Conservation (phyloP, 176 grass and related monocot species). For the Pharus latifolius region DNA sequence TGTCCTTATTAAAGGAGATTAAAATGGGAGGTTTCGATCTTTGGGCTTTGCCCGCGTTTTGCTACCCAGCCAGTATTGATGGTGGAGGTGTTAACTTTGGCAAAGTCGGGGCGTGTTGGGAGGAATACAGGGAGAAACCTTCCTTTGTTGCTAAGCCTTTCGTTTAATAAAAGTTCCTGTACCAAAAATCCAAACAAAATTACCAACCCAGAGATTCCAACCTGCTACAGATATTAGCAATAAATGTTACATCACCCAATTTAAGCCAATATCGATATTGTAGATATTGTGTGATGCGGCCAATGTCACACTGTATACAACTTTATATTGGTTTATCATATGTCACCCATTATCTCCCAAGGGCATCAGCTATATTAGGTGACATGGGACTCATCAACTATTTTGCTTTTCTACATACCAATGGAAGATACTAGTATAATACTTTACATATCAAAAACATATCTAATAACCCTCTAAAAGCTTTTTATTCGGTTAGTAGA, state of each 20-base stretch:
- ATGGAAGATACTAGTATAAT: too few species aligned
- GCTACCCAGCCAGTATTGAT: conserved; percentile 11
- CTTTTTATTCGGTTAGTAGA: too few species aligned
- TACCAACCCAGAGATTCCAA: neutral
- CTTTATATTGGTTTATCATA: too few species aligned
- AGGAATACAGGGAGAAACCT: neutral
- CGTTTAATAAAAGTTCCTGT: too few species aligned
- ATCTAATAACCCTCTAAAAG: too few species aligned
- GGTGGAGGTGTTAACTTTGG: conserved; percentile 14
- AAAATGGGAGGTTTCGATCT: conserved; percentile 9
- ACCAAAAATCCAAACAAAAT: too few species aligned
- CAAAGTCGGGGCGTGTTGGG: neutral
- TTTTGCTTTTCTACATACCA: too few species aligned
- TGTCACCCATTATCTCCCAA: too few species aligned
- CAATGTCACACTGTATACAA: neutral
- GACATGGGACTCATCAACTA: conserved; percentile 1
- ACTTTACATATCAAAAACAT: too few species aligned
- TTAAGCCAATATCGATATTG: conserved; percentile 1
- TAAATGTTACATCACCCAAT: conserved; percentile 13
- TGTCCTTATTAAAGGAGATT: conserved; percentile 20
- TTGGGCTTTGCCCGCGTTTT: neutral
- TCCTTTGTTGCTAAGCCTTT: neutral
- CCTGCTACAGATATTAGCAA: neutral
- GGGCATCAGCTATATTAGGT: neutral
- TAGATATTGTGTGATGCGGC: neutral